Evolutionary conservation across 306 rosid genomes (phyloP).

Genomic region (Parietaria judaica): DNA sequence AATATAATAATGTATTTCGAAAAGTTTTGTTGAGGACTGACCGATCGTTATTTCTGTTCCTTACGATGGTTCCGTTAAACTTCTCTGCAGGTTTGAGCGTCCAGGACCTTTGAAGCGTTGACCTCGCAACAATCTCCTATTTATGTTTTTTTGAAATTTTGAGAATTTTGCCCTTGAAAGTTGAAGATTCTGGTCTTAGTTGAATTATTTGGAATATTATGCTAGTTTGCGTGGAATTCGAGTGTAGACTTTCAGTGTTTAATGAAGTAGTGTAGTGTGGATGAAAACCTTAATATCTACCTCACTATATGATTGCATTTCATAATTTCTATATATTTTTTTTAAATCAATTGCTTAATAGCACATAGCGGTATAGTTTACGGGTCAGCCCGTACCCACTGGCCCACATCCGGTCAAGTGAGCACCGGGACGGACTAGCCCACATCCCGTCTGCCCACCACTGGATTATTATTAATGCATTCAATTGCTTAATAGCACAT

Average conservation of each 20-base stretch:
- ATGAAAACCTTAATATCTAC: too few relatives aligned
- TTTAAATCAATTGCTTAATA: too few relatives aligned
- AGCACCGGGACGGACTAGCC: too few relatives aligned
- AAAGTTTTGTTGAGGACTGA: neutral
- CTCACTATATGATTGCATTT: too few relatives aligned
- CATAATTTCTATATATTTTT: too few relatives aligned
- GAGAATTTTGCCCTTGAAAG: neutral
- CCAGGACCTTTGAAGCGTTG: conserved; percentile 26
- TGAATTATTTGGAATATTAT: neutral
- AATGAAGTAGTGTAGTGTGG: neutral
- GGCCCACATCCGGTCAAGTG: too few relatives aligned
- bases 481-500: too few relatives aligned
- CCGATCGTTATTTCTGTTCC: neutral
- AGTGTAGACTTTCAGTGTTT: conserved; percentile 4
- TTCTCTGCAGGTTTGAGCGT: conserved; percentile 32
- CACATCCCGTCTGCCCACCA: too few relatives aligned
- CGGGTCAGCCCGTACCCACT: too few relatives aligned
- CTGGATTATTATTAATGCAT: too few relatives aligned
- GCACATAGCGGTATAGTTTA: too few relatives aligned
- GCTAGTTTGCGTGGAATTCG: conserved; percentile 1
- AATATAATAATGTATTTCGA: neutral
- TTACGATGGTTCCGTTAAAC: too few relatives aligned
- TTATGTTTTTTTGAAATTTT: conserved; percentile 2
- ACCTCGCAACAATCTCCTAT: conserved; percentile 3
- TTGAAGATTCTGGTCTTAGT: conserved; percentile 6